Conservation (phyloP, 2,329 filamentous ascomycete species). For the Zasmidium angulare region DNA sequence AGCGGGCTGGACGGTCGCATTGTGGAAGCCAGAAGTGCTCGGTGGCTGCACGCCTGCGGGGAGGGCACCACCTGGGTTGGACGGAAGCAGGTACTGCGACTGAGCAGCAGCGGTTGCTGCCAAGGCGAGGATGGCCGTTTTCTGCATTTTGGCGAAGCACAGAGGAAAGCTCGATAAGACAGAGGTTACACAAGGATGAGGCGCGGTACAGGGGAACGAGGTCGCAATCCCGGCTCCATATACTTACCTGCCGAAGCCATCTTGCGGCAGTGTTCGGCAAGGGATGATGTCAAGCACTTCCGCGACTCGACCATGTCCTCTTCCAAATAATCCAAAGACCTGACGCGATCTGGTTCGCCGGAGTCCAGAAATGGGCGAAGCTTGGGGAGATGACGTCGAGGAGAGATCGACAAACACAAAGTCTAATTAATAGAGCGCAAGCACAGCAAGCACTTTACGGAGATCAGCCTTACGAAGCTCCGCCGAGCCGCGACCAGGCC, state of each 20-base stretch:
- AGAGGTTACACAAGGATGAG: not conserved
- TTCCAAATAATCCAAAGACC: not conserved
- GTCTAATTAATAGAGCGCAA: not conserved
- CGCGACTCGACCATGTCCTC: not conserved
- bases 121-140: constrained; percentile 6
- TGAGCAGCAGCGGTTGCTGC: constrained; percentile 11
- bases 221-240: not conserved
- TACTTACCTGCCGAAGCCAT: not conserved
- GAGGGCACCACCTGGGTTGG: constrained; percentile 18
- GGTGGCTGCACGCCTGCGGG: constrained; percentile 17
- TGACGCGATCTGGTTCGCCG: not conserved
- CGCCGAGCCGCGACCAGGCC: too few species aligned
- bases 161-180: not conserved
- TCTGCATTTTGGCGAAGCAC: not conserved
- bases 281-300: not conserved
- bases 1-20: constrained; percentile 21
- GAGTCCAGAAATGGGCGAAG: not conserved
- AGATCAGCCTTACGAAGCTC: not conserved
- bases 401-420: not conserved
- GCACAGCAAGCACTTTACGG: not conserved
- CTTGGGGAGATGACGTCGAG: not conserved
- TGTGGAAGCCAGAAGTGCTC: constrained; percentile 14
- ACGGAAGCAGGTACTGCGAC: constrained; percentile 14
- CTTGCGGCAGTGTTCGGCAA: not conserved
- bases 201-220: not conserved